Base-by-base conservation (phyloP, 2,329 filamentous ascomycete genomes). In the Pseudogymnoascus sp. region DNA sequence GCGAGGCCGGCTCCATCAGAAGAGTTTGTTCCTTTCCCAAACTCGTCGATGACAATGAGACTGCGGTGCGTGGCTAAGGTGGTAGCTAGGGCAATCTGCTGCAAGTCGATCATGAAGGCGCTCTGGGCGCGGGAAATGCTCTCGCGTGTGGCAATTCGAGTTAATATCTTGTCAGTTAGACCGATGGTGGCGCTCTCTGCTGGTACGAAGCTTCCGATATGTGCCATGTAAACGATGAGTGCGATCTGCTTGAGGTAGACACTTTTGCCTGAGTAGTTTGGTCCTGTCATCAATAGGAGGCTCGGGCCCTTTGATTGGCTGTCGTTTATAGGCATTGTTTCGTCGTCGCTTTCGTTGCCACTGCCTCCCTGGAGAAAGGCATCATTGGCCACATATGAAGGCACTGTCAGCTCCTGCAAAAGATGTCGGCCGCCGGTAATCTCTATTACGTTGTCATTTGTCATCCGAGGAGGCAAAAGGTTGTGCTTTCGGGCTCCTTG, bases 211-310 rank as follows among this genome's bases (percentile, higher is more conserved):
- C 91, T 93, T 59, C 94, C 94, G 60, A 96, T 83, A 70, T 99
- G 94, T 0, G 94, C 90, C 73, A 99, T 82, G 70, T 94, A 97
- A 12, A 96, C 86, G 62, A 96, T 94, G 58, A 97, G 77, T 4
- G 92, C 94, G 33, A 90, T 84, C 72, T 99, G 93, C 73, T 96
- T 99, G 70, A 97, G 80, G 73, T 96, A 97, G 0, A 97, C 84
- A 67, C 91, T 97, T 73, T 99, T 99, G 0, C 94, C 94, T 0
- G 94, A 97, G 71, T 94, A 95, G 68, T 99, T 99, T 4, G 94
- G 92, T 0, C 94, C 94, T 0, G 94, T 97, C 68, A 99, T 74
- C 5, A 97, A 76, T 11, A 97, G 72, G 75, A 91, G 87, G 65
- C 82, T 90, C 11, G 89, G 85, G 2, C 70, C 71, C 4, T 72